phyloP scores from a whole-genome alignment of 495 filamentous ascomycete genomes.

The Aspergillus bertholletiae region DNA sequence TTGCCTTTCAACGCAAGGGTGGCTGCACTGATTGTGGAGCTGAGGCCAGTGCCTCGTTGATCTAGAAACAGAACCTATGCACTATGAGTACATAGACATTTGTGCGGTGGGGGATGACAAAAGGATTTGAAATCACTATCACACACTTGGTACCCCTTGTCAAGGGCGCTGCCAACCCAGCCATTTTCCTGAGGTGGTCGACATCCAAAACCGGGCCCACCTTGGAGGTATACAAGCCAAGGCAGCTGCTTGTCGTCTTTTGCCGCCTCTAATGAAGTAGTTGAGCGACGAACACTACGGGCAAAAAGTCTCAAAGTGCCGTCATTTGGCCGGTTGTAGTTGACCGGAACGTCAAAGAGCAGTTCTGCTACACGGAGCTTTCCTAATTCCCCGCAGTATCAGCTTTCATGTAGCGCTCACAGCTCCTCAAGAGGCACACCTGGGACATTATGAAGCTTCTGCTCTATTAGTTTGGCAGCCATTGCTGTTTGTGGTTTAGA shows the following conservation, averaged over 20 bases:
- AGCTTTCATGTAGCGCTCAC: conserved; percentile 5
- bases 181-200: conserved; percentile 65
- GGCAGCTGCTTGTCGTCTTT: conserved; percentile 52
- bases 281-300: conserved; percentile 62
- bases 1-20: conserved; percentile 64
- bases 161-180: conserved; percentile 65
- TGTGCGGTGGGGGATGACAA: too few relatives aligned
- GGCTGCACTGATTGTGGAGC: conserved; percentile 68
- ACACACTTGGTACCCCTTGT: conserved; percentile 69
- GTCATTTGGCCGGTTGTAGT: conserved; percentile 62
- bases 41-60: conserved; percentile 84
- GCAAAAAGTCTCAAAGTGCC: conserved; percentile 70
- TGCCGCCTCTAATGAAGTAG: conserved; percentile 54
- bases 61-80: conserved; percentile 75
- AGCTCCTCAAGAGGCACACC: conserved; percentile 21
- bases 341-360: conserved; percentile 80
- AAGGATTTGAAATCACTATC: neutral
- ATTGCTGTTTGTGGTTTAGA: conserved; percentile 8
- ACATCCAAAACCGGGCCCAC: conserved; percentile 77
- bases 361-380: conserved; percentile 74
- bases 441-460: conserved; percentile 41
- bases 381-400: conserved; percentile 42
- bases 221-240: conserved; percentile 66
- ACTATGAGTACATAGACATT: too few relatives aligned
- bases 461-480: conserved; percentile 44